Evolutionary conservation across 1,284 basidiomycete species (phyloP), one percentile per base, ranked within the genome.

Genomic region (Ganoderma multipileum): DNA sequence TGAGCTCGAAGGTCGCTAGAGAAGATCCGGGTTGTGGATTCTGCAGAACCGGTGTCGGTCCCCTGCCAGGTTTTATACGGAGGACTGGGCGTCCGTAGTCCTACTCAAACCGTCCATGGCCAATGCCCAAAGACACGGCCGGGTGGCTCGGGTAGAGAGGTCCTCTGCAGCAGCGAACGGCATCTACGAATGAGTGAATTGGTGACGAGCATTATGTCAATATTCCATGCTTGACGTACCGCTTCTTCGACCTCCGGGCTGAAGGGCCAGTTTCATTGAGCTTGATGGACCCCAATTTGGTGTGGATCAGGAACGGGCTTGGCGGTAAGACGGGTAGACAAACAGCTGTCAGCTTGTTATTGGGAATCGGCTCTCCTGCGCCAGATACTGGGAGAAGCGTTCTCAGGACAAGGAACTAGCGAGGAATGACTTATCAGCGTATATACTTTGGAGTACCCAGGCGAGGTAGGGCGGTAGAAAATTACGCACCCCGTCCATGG

Each of bases 11-110:
- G 33, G 5, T 38, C 20, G 30, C 55, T 38, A 18, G 33, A 57
- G 52, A 57, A 57, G 33, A 57, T n/a, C 33, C 55, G 9, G 18
- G 54, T 57, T n/a, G 55, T 38, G 55, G 55, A 18, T 16, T 55
- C 52, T 55, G 52, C 28, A 55, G 52, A 54, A 30, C 16, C 4
- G 5, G n/a, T 3, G 52, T 20, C 28, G 5, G 28, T 20, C 52
- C 28, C 38, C 30, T 2, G 18, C 30, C 18, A n/a, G 18, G 20
- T 57, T 57, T 36, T 57, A 57, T 57, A 57, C 20, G 20, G 18
- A 20, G 33, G 7, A 18, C 52, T 5, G 4, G 52, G 28, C 52
- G 52, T 28, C 52, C 52, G 12, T 23, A 7, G n/a, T 26, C 9
- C 44, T 11, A 12, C 47, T 26, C 23, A 4, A 23, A 3, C 11